Conservation (phyloP, 192 early-diverging fungal species). For the Oehlia diaphana region DNA sequence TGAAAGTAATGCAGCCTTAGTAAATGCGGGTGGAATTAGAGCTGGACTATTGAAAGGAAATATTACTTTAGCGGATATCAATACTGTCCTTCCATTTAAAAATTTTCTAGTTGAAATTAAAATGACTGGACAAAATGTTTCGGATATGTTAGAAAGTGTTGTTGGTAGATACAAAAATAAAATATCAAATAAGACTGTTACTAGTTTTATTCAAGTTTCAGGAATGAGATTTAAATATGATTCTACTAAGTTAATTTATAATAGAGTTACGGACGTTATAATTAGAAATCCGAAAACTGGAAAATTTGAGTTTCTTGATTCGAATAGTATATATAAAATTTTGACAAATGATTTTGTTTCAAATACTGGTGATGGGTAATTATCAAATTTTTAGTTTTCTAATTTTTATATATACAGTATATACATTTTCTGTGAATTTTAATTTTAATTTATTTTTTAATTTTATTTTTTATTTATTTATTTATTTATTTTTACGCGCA, state of each 20-base stretch:
- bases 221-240: slow-evolving; percentile 55
- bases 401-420: too few relatives aligned
- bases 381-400: background rate
- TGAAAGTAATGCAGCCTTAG: slow-evolving; percentile 37
- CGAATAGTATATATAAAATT: slow-evolving; percentile 46
- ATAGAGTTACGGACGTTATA: slow-evolving; percentile 13
- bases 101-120: slow-evolving; percentile 51
- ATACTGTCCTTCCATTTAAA: slow-evolving; percentile 66
- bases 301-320: slow-evolving; percentile 46
- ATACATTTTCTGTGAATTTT: background rate
- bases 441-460: background rate
- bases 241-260: slow-evolving; percentile 25
- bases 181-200: slow-evolving; percentile 38
- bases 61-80: slow-evolving; percentile 57
- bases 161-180: slow-evolving; percentile 33
- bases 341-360: slow-evolving; percentile 60
- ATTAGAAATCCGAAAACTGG: slow-evolving; percentile 31
- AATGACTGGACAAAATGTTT: slow-evolving; percentile 54
- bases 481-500: too few relatives aligned
- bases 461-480: too few relatives aligned
- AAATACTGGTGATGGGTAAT: slow-evolving; percentile 52
- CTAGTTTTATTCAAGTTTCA: slow-evolving; percentile 59
- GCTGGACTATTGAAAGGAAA: slow-evolving; percentile 51
- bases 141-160: slow-evolving; percentile 49
- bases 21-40: slow-evolving; percentile 68